phyloP scores from a whole-genome alignment of 2,329 filamentous ascomycete genomes.

The Onygenales sp. region DNA sequence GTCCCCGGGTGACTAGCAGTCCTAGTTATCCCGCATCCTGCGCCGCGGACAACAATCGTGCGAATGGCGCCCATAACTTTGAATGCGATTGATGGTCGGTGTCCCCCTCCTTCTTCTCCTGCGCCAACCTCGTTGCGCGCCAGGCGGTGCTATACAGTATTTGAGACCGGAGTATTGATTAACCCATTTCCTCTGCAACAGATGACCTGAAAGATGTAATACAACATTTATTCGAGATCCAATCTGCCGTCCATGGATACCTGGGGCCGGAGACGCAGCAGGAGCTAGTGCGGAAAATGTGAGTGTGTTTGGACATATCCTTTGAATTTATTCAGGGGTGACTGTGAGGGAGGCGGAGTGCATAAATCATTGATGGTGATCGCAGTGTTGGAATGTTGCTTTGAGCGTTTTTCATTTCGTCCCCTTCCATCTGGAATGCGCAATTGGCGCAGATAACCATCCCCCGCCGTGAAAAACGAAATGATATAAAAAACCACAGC shows the following conservation, averaged over 20 bases:
- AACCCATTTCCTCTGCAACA: slow-evolving; percentile 18
- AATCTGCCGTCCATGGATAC: slow-evolving; percentile 50
- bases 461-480: not conserved
- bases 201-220: slow-evolving; percentile 52
- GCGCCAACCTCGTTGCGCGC: slow-evolving; percentile 4
- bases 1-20: not conserved
- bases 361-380: no score
- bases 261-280: slow-evolving; percentile 47
- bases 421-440: no score
- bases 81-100: slow-evolving; percentile 26
- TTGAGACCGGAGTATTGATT: not conserved
- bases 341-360: no score
- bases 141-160: not conserved
- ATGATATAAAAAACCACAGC: not conserved
- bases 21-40: not conserved
- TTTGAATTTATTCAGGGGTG: no score
- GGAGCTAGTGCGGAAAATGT: slow-evolving; percentile 51
- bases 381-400: not conserved
- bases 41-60: no score
- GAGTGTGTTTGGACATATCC: slow-evolving; percentile 4
- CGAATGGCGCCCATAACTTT: slow-evolving; percentile 27
- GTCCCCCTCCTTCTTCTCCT: not conserved
- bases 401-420: not conserved
- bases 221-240: slow-evolving; percentile 53
- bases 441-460: not conserved